Percentiles rank a stretch among this genome's conserved stretches.
Evolutionary conservation across 2,329 filamentous ascomycete species (phyloP).

Genomic region (Colletotrichum filicis): DNA sequence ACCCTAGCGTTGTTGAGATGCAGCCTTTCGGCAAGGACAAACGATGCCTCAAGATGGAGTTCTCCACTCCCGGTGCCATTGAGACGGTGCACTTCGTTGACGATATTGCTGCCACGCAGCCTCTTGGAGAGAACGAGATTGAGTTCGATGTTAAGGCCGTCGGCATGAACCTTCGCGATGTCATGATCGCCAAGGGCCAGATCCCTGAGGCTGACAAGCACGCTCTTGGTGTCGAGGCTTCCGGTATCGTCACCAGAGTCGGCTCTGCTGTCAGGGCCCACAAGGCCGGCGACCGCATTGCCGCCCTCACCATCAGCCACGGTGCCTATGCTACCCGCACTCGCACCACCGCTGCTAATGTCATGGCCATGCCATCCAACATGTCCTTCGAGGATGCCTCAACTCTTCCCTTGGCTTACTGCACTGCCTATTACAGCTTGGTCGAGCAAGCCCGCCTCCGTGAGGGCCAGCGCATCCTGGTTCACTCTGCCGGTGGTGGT

Average conservation of each 20-base stretch:
- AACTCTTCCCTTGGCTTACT: constrained; percentile 41
- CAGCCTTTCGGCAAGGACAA: constrained; percentile 51
- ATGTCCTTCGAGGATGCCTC: constrained; percentile 52
- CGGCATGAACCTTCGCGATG: constrained; percentile 59
- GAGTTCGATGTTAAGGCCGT: constrained; percentile 56
- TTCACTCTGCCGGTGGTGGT: constrained; percentile 50
- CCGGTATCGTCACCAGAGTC: constrained; percentile 46
- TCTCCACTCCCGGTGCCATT: constrained; percentile 50
- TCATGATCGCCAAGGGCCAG: constrained; percentile 55
- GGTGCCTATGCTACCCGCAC: constrained; percentile 39
- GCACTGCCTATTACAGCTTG: constrained; percentile 50
- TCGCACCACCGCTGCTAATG: constrained; percentile 36
- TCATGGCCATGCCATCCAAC: constrained; percentile 49
- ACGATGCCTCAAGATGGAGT: constrained; percentile 49
- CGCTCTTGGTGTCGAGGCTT: constrained; percentile 44
- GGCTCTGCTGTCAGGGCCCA: constrained; percentile 43
- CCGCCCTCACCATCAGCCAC: constrained; percentile 36
- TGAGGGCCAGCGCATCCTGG: constrained; percentile 45
- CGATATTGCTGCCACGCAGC: constrained; percentile 42
- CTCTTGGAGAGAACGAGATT: constrained; percentile 48
- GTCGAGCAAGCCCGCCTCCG: constrained; percentile 42
- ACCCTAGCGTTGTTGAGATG: constrained; percentile 48
- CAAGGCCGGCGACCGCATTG: constrained; percentile 45
- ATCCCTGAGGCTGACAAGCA: constrained; percentile 43
- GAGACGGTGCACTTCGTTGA: constrained; percentile 54